A percentile compares a stretch with the other conserved stretches of the same genome.
Conservation (phyloP, 1,284 basidiomycete genomes). For the Pulveroboletus sp. region DNA sequence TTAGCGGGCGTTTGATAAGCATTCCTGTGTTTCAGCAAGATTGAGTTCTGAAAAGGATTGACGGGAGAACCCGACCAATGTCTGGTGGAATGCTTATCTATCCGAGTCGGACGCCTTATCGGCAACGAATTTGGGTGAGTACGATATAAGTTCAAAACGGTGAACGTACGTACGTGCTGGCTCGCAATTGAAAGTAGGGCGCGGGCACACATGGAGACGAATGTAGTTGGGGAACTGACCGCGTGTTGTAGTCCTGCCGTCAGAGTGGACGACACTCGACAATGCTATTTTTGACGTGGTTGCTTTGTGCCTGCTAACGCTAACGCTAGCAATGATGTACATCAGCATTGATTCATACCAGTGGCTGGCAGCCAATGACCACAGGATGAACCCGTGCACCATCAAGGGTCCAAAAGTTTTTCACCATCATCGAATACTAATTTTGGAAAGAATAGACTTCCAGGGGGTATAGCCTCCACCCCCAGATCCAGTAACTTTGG, state of each 20-base stretch:
- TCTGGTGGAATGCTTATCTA: conserved; percentile 23
- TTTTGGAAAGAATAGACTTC: conserved; percentile 9
- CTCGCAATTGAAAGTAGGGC: neutral
- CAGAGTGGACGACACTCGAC: too few relatives aligned
- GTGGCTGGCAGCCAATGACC: neutral
- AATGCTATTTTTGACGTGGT: neutral
- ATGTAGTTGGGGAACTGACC: neutral
- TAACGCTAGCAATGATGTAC: neutral
- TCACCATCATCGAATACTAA: neutral
- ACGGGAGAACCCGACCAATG: conserved; percentile 9
- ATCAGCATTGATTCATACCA: neutral
- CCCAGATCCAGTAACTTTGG: neutral
- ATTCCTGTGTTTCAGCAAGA: conserved; percentile 2
- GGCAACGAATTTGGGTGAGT: neutral
- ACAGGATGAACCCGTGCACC: neutral
- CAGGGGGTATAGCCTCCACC: neutral
- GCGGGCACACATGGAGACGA: neutral
- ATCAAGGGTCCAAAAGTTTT: conserved; percentile 1
- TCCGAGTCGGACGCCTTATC: neutral
- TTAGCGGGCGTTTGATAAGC: conserved; percentile 26
- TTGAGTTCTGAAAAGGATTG: conserved; percentile 2
- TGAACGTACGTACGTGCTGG: neutral
- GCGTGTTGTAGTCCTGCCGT: too few relatives aligned
- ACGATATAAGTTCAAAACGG: neutral
- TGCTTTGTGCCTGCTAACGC: neutral